Evolutionary conservation across 1,284 basidiomycete species (phyloP), one percentile per base, ranked within the genome.

Genomic region (Cryptococcus jaspeensis): DNA sequence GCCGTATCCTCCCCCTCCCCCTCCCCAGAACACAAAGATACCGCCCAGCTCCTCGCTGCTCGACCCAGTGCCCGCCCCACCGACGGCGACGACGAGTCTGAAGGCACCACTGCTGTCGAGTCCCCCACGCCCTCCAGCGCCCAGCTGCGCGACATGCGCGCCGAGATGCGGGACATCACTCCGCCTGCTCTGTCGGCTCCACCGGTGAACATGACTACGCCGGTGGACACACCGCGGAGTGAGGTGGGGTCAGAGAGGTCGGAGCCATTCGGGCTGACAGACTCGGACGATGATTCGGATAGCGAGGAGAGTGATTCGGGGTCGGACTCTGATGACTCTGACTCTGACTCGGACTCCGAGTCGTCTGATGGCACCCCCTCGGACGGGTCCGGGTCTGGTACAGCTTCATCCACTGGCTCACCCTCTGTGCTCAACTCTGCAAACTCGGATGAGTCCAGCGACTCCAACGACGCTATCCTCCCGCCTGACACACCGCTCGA

Each of bases 401-500:
- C 48, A 15, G 36, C 16, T 13, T 22, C 45, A 9, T 42, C 40
- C 40, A n/a, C 40, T 41, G 40, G 20, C 40, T 42, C 40, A 9
- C 40, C 40, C 6, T 42, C 15, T 15, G 18, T n/a, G 9, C 18
- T 13, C 40, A 38, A 20, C 49, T 18, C 20, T 20, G 23, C 15
- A 6, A 38, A 23, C 49, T 18, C 20, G 22, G 23, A 20, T 20
- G n/a, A 5, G n/a, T 42, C 40, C 15, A 53, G 55, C 45, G 52
- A 58, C 35, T 53, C 59, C 2, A 41, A 56, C 23, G 55, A 54
- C 8, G 38, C 54, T n/a, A 40, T 49, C 16, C 25, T 60, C 11
- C 48, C 55, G 28, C 55, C 55, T 15, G 59, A 45, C 44, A 57
- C 59, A n/a, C 55, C 55, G 8, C 47, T 60, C 18, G 55, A 57